Conservation (phyloP, 345 rosid species). For the Zanthoxylum bungeanum region DNA sequence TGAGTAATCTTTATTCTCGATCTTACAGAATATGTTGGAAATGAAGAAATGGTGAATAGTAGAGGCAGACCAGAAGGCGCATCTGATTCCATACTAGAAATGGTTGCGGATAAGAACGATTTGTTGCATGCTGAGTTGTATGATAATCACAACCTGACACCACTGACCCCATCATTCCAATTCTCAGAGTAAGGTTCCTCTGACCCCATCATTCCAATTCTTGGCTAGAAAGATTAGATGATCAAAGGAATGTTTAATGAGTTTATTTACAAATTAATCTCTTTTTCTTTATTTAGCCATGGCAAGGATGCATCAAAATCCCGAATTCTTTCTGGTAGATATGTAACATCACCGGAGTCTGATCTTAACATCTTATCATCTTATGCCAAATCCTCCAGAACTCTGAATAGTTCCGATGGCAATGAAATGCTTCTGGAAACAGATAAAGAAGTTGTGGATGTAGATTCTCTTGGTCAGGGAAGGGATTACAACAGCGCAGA, state of each 20-base stretch:
- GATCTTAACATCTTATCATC: slow-evolving; percentile 30
- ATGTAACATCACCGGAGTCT: slow-evolving; percentile 32
- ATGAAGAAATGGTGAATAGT: slow-evolving; percentile 27
- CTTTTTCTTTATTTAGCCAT: slow-evolving; percentile 27
- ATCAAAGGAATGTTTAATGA: not conserved
- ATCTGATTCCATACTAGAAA: slow-evolving; percentile 23
- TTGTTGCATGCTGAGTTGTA: too few relatives aligned
- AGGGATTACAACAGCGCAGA: slow-evolving; percentile 24
- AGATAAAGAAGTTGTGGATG: slow-evolving; percentile 24
- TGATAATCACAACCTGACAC: slow-evolving; percentile 33
- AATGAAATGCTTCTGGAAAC: slow-evolving; percentile 25
- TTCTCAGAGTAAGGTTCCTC: slow-evolving; percentile 35
- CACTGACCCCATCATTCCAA: slow-evolving; percentile 45
- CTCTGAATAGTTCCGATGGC: slow-evolving; percentile 25
- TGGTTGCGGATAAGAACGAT: slow-evolving; percentile 23
- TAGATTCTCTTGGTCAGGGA: slow-evolving; percentile 19
- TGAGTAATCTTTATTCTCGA: slow-evolving; percentile 6
- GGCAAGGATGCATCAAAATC: slow-evolving; percentile 37
- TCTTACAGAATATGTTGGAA: slow-evolving; percentile 33
- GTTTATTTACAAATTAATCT: not conserved
- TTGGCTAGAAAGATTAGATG: too few relatives aligned
- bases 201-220: not conserved
- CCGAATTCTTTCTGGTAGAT: too few relatives aligned
- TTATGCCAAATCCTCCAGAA: slow-evolving; percentile 21
- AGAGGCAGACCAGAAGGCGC: slow-evolving; percentile 19